These are phyloP conservation scores for Thalassiosira oceanica DNA, from an alignment of 352 stramenopile species.

Conservation along the genomic window DNA sequence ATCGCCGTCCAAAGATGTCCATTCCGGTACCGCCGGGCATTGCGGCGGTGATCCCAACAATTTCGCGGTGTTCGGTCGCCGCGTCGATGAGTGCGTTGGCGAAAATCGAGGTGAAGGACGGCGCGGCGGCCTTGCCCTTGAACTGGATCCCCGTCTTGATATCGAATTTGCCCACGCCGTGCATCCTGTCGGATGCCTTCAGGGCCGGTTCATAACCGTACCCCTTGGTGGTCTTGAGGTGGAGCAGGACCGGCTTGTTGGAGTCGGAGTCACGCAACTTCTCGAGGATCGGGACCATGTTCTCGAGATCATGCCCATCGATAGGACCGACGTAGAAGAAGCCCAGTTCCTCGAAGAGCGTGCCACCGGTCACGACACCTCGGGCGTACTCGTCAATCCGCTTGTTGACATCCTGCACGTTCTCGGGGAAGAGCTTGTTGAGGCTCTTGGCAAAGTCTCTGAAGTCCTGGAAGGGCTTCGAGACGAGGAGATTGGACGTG, in stretches of 20 bases:
- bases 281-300: slow-evolving; percentile 86
- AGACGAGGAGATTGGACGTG: slow-evolving; percentile 84
- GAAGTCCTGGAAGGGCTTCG: slow-evolving; percentile 86
- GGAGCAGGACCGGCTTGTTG: slow-evolving; percentile 84
- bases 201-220: slow-evolving; percentile 85
- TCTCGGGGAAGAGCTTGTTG: slow-evolving; percentile 77
- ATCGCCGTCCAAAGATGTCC: slow-evolving; percentile 86
- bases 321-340: slow-evolving; percentile 89
- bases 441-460: slow-evolving; percentile 84
- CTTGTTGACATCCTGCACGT: slow-evolving; percentile 85
- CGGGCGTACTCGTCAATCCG: slow-evolving; percentile 87
- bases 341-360: slow-evolving; percentile 87
- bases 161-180: slow-evolving; percentile 87
- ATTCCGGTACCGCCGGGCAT: slow-evolving; percentile 88
- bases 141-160: slow-evolving; percentile 83
- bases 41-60: slow-evolving; percentile 86
- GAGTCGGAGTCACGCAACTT: slow-evolving; percentile 81
- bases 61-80: slow-evolving; percentile 81
- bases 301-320: slow-evolving; percentile 87
- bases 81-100: slow-evolving; percentile 85
- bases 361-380: slow-evolving; percentile 84
- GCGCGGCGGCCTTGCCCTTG: slow-evolving; percentile 66
- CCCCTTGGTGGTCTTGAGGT: slow-evolving; percentile 87
- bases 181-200: slow-evolving; percentile 83
- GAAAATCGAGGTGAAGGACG: slow-evolving; percentile 85